Evolutionary conservation across 331 rosid genomes (phyloP), one percentile per base, ranked within the genome.

Genomic region (Acacia pycnantha): DNA sequence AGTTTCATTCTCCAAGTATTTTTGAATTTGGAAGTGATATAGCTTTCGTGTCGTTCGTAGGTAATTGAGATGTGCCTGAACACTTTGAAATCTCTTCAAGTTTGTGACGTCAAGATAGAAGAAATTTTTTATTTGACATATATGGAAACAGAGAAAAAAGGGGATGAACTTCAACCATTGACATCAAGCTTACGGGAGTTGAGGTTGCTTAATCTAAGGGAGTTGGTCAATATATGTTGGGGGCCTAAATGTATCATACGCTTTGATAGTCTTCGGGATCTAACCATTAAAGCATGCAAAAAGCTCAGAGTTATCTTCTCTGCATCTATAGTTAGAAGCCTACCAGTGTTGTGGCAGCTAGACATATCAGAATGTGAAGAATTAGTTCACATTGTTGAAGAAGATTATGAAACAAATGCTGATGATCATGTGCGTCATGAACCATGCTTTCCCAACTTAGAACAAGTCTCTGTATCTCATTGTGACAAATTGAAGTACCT

Each of bases 391-490:
- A n/a, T n/a, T 41, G 44, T 68, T 68, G 50, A 68, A 68, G 73
- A 68, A 9, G 48, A 68, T 37, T 19, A 19, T 35, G 18, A 37
- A 10, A 10, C 44, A 68, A 68, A 37, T 19, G 13, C 7, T 21
- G 27, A 8, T 35, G 13, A 68, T 19, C 15, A 19, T 8, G 3
- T 8, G 44, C 12, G 0, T n/a, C 16, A 68, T 19, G 27, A 37
- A 37, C 73, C 43, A 35, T 68, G 50, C 73, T 68, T 68, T 19
- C 73, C 73, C 12, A 19, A 18, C 0, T 37, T 68, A 37, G 0
- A 0, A 6, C 0, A 3, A 2, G 7, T 68, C 5, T 0, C 0
- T 8, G 6, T 68, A 1, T 3, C 11, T 6, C 0, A 21, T 37
- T 68, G 73, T 37, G n/a, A 37, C 14, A 68, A 21, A n/a, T 37